Percentiles rank a stretch among this genome's conserved stretches.
Conservation (phyloP, 225 moss, liverwort and hornwort genomes). For the Ulota crispa region DNA sequence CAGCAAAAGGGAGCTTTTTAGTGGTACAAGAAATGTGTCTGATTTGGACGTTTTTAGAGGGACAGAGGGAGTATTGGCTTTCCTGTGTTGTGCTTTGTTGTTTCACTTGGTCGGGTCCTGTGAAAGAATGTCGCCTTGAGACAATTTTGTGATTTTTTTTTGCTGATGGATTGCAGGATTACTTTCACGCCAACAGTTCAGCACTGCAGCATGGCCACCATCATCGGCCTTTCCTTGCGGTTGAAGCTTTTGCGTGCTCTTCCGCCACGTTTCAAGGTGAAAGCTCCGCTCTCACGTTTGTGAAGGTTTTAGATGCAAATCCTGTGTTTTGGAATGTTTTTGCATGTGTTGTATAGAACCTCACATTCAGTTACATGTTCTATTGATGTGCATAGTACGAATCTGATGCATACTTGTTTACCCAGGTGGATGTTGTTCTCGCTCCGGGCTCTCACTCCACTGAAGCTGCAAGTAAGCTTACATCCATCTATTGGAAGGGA, state of each 20-base stretch:
- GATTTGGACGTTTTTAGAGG: too few species aligned
- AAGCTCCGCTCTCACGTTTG: neutral
- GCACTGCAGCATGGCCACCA: slow-evolving; percentile 98
- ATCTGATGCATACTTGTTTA: neutral
- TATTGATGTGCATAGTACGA: neutral
- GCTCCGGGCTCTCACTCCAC: slow-evolving; percentile 91
- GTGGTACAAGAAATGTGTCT: too few species aligned
- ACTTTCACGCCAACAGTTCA: slow-evolving; percentile 97
- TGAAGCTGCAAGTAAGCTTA: slow-evolving; percentile 72
- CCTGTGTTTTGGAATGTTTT: neutral
- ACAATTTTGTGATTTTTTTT: neutral
- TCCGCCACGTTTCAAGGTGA: slow-evolving; percentile 89
- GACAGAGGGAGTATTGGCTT: too few species aligned
- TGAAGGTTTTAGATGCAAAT: slow-evolving; percentile 8
- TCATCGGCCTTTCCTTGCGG: slow-evolving; percentile 91
- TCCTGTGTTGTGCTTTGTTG: neutral
- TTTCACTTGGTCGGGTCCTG: neutral
- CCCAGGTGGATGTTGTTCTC: slow-evolving; percentile 79
- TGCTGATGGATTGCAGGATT: slow-evolving; percentile 50
- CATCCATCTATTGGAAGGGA: neutral
- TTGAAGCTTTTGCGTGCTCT: slow-evolving; percentile 85
- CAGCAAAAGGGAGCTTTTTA: too few species aligned
- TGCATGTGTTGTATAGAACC: neutral
- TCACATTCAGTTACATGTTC: neutral
- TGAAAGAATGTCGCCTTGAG: neutral